Conservation (phyloP, 192 early-diverging fungal genomes). For the Paraglomus occultum region DNA sequence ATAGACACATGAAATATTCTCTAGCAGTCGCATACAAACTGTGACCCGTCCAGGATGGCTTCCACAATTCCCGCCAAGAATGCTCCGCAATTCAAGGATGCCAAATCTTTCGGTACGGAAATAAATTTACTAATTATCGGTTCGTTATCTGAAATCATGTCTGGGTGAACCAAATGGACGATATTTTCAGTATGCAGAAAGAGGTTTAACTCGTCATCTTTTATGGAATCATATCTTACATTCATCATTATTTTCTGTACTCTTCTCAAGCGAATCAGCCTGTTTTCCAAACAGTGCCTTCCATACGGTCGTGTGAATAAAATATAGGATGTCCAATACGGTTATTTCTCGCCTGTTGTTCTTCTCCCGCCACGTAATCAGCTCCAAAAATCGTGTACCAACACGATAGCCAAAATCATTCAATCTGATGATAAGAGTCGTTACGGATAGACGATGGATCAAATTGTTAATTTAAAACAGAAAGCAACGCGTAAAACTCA, state of each 20-base stretch:
- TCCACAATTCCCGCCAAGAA: constrained; percentile 97
- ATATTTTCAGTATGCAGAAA: constrained; percentile 10
- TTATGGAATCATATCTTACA: constrained; percentile 53
- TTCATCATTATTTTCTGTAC: constrained; percentile 96
- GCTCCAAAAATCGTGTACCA: constrained; percentile 82
- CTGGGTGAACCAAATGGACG: constrained; percentile 40
- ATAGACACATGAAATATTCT: not conserved
- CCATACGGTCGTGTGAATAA: constrained; percentile 95
- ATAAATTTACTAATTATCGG: constrained; percentile 87
- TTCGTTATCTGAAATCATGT: constrained; percentile 99
- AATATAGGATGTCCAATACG: constrained; percentile 85
- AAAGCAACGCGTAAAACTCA: not conserved
- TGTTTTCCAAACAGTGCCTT: constrained; percentile 93
- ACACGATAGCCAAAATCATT: constrained; percentile 94
- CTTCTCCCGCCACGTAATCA: constrained; percentile 91
- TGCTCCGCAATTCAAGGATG: constrained; percentile 89
- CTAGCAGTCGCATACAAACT: constrained; percentile 68
- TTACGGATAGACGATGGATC: not conserved
- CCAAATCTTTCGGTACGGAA: constrained; percentile 90
- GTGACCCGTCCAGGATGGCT: constrained; percentile 85
- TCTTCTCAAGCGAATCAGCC: constrained; percentile 94
- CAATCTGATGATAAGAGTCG: constrained; percentile 49
- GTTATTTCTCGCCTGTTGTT: constrained; percentile 84
- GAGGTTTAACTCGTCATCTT: constrained; percentile 9
- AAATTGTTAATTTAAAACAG: not conserved